These are phyloP conservation scores for Asclepias syriaca DNA, from an alignment of 257 asterid genomes.

Conservation along the genomic window DNA sequence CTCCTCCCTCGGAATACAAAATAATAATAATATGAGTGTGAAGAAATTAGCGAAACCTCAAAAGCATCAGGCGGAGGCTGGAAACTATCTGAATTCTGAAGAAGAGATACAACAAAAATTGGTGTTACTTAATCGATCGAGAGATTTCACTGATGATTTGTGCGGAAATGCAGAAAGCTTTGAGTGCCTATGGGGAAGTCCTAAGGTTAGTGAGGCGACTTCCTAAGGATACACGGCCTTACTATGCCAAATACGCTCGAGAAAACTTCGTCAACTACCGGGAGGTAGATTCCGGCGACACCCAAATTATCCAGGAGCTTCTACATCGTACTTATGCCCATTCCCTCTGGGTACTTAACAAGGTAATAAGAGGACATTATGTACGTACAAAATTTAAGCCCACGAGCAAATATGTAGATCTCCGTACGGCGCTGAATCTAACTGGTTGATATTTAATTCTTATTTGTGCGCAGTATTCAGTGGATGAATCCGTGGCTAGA, in stretches of 20 bases:
- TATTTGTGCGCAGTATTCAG: conserved; percentile 52
- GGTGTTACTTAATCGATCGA: not conserved
- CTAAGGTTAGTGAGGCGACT: conserved; percentile 77
- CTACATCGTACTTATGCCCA: conserved; percentile 71
- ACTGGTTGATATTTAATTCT: not conserved
- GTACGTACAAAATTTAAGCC: not conserved
- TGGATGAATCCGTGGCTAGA: conserved; percentile 62
- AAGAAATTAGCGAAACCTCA: too few species aligned
- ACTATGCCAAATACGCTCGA: conserved; percentile 84
- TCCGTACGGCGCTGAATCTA: too few species aligned
- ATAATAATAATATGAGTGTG: too few species aligned
- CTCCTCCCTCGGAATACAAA: too few species aligned
- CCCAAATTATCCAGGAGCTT: conserved; percentile 47
- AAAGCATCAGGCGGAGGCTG: not conserved
- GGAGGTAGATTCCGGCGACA: conserved; percentile 55
- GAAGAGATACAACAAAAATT: not conserved
- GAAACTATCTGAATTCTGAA: not conserved
- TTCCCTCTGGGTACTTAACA: conserved; percentile 78
- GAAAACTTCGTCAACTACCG: conserved; percentile 95
- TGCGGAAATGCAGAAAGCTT: conserved; percentile 60
- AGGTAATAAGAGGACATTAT: conserved; percentile 39
- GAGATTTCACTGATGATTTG: conserved; percentile 15
- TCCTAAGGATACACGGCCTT: conserved; percentile 63
- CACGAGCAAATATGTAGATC: not conserved
- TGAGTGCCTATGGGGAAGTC: conserved; percentile 84